phyloP scores from a whole-genome alignment of 441 rosid species.

The Erysimum cheiri region DNA sequence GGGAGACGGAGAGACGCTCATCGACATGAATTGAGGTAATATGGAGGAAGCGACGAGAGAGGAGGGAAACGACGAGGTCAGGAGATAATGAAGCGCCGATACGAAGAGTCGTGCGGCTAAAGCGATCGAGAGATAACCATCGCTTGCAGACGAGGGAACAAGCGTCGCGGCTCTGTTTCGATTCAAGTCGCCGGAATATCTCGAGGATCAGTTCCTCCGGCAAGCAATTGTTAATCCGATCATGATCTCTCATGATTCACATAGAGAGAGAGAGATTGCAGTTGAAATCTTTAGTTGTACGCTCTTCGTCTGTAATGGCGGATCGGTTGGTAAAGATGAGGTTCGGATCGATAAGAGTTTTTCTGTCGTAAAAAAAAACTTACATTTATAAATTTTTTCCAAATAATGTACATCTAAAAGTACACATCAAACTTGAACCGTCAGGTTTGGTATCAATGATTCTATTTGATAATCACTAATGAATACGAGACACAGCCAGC shows the following conservation, averaged over 20 bases:
- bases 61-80: slow-evolving; percentile 61
- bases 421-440: no score
- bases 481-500: no score
- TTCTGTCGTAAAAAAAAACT: no score
- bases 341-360: background rate
- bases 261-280: background rate
- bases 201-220: slow-evolving; percentile 86
- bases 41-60: slow-evolving; percentile 71
- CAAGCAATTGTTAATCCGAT: slow-evolving; percentile 66
- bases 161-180: slow-evolving; percentile 69
- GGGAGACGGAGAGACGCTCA: slow-evolving; percentile 66
- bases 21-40: slow-evolving; percentile 66
- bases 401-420: no score
- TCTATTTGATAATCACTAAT: background rate
- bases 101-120: slow-evolving; percentile 78
- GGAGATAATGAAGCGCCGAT: slow-evolving; percentile 78
- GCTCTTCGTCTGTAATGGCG: background rate
- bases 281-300: background rate
- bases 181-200: slow-evolving; percentile 70
- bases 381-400: no score
- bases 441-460: background rate
- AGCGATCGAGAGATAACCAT: slow-evolving; percentile 76
- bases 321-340: background rate
- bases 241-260: slow-evolving; percentile 66
- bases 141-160: slow-evolving; percentile 90